These are phyloP conservation scores for Iris pallida DNA, from an alignment of 116 monocot genomes.

Conservation along the genomic window DNA sequence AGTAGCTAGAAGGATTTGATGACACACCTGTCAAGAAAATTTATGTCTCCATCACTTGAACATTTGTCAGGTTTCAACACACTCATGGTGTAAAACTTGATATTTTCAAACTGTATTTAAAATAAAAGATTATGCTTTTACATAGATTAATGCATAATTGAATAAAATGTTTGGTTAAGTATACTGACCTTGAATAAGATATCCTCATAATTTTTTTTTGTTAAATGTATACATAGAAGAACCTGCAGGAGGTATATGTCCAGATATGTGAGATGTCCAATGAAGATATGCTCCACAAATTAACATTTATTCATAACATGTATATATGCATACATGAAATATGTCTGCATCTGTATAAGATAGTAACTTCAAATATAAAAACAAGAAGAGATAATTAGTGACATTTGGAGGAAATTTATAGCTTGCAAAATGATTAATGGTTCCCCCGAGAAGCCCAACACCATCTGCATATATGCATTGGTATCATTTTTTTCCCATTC, in stretches of 20 bases:
- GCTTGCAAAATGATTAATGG: slow-evolving; percentile 72
- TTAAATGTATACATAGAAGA: slow-evolving; percentile 82
- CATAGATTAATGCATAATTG: slow-evolving; percentile 1
- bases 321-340: too few species aligned
- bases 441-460: slow-evolving; percentile 89
- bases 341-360: too few species aligned
- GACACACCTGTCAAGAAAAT: slow-evolving; percentile 75
- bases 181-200: slow-evolving; percentile 51
- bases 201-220: slow-evolving; percentile 79
- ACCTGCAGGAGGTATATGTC: slow-evolving; percentile 40
- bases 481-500: too few species aligned
- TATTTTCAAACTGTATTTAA: slow-evolving; percentile 52
- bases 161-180: neutral
- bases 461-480: slow-evolving; percentile 52
- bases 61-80: slow-evolving; percentile 64
- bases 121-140: neutral
- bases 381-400: neutral
- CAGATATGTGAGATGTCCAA: too few species aligned
- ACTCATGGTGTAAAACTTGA: slow-evolving; percentile 88
- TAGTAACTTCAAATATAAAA: too few species aligned
- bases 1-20: neutral
- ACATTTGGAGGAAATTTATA: slow-evolving; percentile 79
- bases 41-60: slow-evolving; percentile 52
- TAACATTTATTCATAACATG: too few species aligned
- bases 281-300: too few species aligned